A percentile compares a stretch with the other conserved stretches of the same genome.
phyloP scores from a whole-genome alignment of 2,329 filamentous ascomycete species.

The Fusarium albidum region DNA sequence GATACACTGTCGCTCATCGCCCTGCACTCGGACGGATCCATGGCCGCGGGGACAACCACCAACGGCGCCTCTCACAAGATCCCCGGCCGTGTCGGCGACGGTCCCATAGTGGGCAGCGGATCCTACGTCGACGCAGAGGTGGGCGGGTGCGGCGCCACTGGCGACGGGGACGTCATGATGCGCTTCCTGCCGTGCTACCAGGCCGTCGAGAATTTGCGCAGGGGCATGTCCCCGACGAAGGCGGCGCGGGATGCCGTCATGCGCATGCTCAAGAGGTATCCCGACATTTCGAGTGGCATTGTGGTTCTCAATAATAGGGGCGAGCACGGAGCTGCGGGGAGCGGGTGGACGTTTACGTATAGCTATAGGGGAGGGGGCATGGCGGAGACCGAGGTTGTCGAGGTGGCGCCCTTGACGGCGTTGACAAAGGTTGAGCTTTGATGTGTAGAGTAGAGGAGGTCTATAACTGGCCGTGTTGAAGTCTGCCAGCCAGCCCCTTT shows the following conservation, averaged over 20 bases:
- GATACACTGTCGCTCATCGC: constrained; percentile 64
- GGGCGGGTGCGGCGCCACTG: constrained; percentile 64
- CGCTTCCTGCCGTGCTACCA: constrained; percentile 66
- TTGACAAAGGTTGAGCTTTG: constrained; percentile 11
- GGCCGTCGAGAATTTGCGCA: constrained; percentile 61
- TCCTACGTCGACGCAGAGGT: constrained; percentile 63
- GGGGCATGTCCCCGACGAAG: constrained; percentile 55
- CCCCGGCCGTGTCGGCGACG: constrained; percentile 64
- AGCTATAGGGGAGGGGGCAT: constrained; percentile 57
- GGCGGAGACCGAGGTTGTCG: constrained; percentile 54
- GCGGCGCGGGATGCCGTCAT: constrained; percentile 60
- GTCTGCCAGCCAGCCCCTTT: constrained; percentile 26
- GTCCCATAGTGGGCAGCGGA: constrained; percentile 62
- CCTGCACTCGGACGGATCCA: constrained; percentile 52
- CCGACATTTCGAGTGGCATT: constrained; percentile 55
- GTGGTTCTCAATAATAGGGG: constrained; percentile 60
- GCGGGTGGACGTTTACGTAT: constrained; percentile 64
- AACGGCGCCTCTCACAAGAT: constrained; percentile 64
- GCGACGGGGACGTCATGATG: constrained; percentile 66
- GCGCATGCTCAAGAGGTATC: constrained; percentile 58
- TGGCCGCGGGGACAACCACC: constrained; percentile 64
- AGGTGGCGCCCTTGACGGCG: constrained; percentile 42
- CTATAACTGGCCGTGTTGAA: constrained; percentile 20
- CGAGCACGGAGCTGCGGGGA: constrained; percentile 59
- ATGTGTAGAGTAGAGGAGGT: neutral